Evolutionary conservation across 495 filamentous ascomycete species (phyloP).

Genomic region (Penicillium simplicissimum): DNA sequence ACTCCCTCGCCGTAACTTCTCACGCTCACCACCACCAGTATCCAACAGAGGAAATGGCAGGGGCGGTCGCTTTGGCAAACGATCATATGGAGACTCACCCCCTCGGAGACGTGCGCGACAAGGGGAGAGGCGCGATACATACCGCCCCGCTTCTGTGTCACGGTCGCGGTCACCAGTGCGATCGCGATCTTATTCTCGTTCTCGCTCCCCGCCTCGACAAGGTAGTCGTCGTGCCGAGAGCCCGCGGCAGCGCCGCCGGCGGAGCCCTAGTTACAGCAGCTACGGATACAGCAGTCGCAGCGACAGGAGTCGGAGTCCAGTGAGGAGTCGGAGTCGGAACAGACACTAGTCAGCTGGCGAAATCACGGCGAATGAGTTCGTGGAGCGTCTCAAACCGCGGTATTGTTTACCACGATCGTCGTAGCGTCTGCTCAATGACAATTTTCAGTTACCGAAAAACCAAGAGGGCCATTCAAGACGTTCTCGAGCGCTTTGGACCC

Average conservation of each 20-base stretch:
- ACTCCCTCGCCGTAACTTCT: conserved; percentile 71
- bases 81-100: conserved; percentile 37
- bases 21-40: conserved; percentile 49
- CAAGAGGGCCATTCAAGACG: background rate
- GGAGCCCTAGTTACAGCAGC: conserved; percentile 57
- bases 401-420: background rate
- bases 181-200: conserved; percentile 40
- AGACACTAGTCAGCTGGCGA: conserved; percentile 19
- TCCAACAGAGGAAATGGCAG: conserved; percentile 31
- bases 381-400: background rate
- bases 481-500: background rate
- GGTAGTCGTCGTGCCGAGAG: conserved; percentile 33
- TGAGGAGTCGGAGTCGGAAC: conserved; percentile 39
- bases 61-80: conserved; percentile 37
- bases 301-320: conserved; percentile 46
- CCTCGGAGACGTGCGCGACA: conserved; percentile 40
- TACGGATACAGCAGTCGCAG: conserved; percentile 52
- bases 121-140: conserved; percentile 50
- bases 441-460: background rate
- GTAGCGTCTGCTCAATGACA: background rate
- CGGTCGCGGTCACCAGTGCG: conserved; percentile 46
- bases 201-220: conserved; percentile 38
- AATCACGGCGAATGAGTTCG: conserved; percentile 5
- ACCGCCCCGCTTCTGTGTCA: conserved; percentile 49
- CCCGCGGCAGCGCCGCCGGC: conserved; percentile 41